Percentiles rank a stretch among this genome's conserved stretches.
Evolutionary conservation across 1,139 yeast species (phyloP).

Genomic region (Arxiozyma bovina): DNA sequence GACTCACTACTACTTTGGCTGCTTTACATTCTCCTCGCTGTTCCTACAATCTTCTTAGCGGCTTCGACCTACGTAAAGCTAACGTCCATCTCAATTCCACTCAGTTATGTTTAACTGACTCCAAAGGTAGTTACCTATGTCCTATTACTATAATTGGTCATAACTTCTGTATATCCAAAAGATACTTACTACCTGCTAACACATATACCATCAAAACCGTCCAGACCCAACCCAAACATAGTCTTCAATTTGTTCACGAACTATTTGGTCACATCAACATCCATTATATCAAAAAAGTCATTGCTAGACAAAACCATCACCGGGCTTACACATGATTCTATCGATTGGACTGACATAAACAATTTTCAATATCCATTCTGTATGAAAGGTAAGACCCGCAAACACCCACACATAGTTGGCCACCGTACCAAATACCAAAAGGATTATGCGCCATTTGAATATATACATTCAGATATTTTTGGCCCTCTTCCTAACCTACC

Average conservation of each 20-base stretch:
- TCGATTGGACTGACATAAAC: background rate
- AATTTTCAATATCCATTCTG: slow-evolving; percentile 5
- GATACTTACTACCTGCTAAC: no score
- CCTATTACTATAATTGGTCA: no score
- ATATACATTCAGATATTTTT: slow-evolving; percentile 8
- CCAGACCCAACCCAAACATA: no score
- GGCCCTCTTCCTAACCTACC: slow-evolving; percentile 6
- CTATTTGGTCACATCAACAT: slow-evolving; percentile 1
- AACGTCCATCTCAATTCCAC: background rate
- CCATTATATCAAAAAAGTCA: no score
- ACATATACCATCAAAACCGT: no score
- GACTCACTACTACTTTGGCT: no score
- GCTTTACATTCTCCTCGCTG: no score
- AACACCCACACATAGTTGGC: slow-evolving; percentile 3
- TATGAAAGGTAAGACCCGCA: slow-evolving; percentile 3
- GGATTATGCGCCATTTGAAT: slow-evolving; percentile 3
- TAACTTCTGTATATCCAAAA: no score
- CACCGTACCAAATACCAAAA: slow-evolving; percentile 5
- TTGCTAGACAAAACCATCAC: background rate
- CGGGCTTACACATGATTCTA: background rate
- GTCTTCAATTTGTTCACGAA: background rate
- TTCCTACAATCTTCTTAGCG: no score
- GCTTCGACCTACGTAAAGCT: no score
- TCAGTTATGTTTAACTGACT: no score
- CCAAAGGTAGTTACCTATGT: no score